Conservation (phyloP, 208 protist species). For the Leishmania gerbilli region DNA sequence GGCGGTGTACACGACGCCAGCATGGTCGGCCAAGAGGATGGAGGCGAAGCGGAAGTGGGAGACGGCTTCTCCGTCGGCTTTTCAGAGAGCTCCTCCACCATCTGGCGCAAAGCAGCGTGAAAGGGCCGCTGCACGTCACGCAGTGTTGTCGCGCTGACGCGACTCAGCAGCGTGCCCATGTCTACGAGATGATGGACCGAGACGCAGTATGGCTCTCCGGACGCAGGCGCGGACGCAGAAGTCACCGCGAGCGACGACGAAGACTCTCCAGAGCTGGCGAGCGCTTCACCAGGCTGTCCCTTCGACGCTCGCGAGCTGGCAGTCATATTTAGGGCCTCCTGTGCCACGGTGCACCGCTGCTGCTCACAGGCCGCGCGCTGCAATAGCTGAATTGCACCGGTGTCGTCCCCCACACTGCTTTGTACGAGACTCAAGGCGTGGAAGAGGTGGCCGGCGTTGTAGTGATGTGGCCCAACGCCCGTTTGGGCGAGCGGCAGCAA, state of each 20-base stretch:
- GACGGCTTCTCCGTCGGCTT: conserved; percentile 1
- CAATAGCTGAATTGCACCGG: conserved; percentile 54
- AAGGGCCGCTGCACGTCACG: conserved; percentile 42
- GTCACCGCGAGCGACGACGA: neutral
- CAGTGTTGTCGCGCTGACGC: conserved; percentile 41
- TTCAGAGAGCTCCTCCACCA: conserved; percentile 25
- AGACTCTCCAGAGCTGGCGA: neutral
- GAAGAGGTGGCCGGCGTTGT: conserved; percentile 50
- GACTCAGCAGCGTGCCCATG: conserved; percentile 55
- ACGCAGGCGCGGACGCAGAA: neutral
- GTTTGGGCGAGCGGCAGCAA: conserved; percentile 26
- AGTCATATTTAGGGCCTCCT: conserved; percentile 4
- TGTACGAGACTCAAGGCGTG: conserved; percentile 78
- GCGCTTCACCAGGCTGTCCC: neutral
- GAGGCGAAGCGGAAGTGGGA: neutral
- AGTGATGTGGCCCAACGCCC: conserved; percentile 38
- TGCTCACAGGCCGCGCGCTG: conserved; percentile 33
- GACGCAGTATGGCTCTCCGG: conserved; percentile 36
- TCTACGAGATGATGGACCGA: conserved; percentile 63
- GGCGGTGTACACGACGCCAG: conserved; percentile 27
- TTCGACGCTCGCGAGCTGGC: neutral
- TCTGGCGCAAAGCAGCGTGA: conserved; percentile 34
- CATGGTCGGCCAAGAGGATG: neutral
- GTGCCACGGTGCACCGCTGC: conserved; percentile 18
- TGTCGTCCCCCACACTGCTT: conserved; percentile 60